Evolutionary conservation across 805 yeast species (phyloP), one percentile per base, ranked within the genome.

Genomic region (Candida corydali): DNA sequence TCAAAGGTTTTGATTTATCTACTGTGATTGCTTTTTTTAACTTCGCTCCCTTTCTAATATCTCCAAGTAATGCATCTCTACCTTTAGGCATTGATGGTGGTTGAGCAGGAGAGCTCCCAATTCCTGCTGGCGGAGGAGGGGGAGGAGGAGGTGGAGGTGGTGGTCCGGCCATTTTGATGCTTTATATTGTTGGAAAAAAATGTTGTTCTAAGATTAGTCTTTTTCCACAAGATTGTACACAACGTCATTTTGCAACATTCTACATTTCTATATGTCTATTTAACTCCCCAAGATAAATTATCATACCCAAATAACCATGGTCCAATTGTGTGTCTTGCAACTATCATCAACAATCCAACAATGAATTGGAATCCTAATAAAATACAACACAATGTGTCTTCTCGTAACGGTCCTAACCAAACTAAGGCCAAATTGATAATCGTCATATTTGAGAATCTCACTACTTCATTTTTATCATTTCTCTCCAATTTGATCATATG

Each of bases 401-500:
- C 99, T 40, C 89, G 71, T 69, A 84, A 56, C 4, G 98, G 97
- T 1, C 98, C 98, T 29, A 82, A 68, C 85, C 88, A 79, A 8
- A 91, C 95, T 28, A 91, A 63, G 2, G 75, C 72, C 43, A 93
- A 65, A 54, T 91, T 93, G 46, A 93, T 88, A 33, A 93, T 61
- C 2, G 99, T 93, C 75, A 91, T 70, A 54, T 93, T 93, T 9
- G 93, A 79, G 38, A 84, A 77, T 41, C 70, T 62, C 7, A 58
- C 54, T 19, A 71, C 55, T 9, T 49, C 18, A 6, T 50, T 44
- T 4, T 50, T 36, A 3, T 39, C 41, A 32, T 50, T 53, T 29
- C 57, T 42, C 36, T 56, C 43, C 6, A 64, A 40, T 24, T 44
- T 66, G 8, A 88, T 57, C 23, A 91, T 60, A 17, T 64, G 56